Evolutionary conservation across 352 stramenopile species (phyloP).

Genomic region (Elongisporangium prolatum): DNA sequence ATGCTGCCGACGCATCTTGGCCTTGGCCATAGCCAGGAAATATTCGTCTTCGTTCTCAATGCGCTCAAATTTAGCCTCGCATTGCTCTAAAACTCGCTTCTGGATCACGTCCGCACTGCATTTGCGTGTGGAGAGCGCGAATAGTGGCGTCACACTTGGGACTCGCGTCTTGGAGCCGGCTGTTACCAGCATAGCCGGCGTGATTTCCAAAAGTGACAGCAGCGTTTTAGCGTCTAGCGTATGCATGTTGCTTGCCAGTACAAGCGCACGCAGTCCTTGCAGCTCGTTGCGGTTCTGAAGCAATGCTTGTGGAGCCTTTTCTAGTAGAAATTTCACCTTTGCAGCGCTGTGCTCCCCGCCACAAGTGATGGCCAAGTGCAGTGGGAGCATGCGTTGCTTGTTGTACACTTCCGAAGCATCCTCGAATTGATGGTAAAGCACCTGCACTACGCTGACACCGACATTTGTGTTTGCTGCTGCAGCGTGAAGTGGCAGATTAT

Average conservation of each 20-base stretch:
- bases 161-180: constrained; percentile 3
- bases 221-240: constrained; percentile 27
- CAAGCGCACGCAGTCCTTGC: constrained; percentile 29
- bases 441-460: not conserved
- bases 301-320: constrained; percentile 25
- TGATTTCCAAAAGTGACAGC: constrained; percentile 28
- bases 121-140: constrained; percentile 34
- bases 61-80: constrained; percentile 40
- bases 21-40: constrained; percentile 52
- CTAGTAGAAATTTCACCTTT: constrained; percentile 23
- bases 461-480: constrained; percentile 18
- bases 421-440: constrained; percentile 22
- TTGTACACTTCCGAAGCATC: constrained; percentile 44
- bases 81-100: constrained; percentile 15
- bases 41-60: constrained; percentile 52
- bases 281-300: constrained; percentile 24
- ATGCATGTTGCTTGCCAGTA: constrained; percentile 33
- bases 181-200: constrained; percentile 14
- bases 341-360: constrained; percentile 14
- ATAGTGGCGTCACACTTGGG: constrained; percentile 34
- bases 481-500: constrained; percentile 46
- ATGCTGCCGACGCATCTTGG: constrained; percentile 42
- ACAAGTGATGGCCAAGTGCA: constrained; percentile 41
- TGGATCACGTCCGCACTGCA: constrained; percentile 20
- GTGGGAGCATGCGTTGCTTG: constrained; percentile 26